Percentiles rank a stretch among this genome's conserved stretches.
These are phyloP conservation scores for Boechera divaricarpa DNA, from an alignment of 345 rosid genomes.

Conservation along the genomic window DNA sequence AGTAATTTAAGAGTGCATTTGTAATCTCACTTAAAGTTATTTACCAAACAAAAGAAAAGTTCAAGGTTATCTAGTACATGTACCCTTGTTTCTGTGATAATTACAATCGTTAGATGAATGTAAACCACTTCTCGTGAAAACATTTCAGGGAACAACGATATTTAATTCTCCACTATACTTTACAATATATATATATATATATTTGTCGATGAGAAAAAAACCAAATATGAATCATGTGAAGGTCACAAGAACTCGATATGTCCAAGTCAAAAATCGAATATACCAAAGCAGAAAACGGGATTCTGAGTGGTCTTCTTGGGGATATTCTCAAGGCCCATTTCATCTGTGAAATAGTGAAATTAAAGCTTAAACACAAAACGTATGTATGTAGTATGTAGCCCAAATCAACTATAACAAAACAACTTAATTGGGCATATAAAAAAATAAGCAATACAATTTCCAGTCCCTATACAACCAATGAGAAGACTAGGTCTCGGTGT, in stretches of 20 bases:
- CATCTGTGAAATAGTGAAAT: neutral
- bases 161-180: neutral
- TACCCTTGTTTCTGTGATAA: neutral
- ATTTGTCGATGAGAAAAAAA: neutral
- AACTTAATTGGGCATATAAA: neutral
- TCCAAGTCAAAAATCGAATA: neutral
- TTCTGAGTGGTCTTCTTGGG: neutral
- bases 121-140: neutral
- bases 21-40: neutral
- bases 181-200: no score
- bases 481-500: neutral
- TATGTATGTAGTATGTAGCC: neutral
- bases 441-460: slow-evolving; percentile 6
- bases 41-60: neutral
- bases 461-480: slow-evolving; percentile 27
- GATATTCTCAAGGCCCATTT: slow-evolving; percentile 18
- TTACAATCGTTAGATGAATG: no score
- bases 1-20: neutral
- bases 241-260: neutral
- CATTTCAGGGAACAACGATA: neutral
- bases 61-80: neutral
- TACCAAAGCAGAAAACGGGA: neutral
- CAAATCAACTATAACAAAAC: neutral
- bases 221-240: slow-evolving; percentile 1
- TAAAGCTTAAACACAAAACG: neutral